Evolutionary conservation across 1,284 basidiomycete species (phyloP).

Genomic region (Waitea zeae): DNA sequence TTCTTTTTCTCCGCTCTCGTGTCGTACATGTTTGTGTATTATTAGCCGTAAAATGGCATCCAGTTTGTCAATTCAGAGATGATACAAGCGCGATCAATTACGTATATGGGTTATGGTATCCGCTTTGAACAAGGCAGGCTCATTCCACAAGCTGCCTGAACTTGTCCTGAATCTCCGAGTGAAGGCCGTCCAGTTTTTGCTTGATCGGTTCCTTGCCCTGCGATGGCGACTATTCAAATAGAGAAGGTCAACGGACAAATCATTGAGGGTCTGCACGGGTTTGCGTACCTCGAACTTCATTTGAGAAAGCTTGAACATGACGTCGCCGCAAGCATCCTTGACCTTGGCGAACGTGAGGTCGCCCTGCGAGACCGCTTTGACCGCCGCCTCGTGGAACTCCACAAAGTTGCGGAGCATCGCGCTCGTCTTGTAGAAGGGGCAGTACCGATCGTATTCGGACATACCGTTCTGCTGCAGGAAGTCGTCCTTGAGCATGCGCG

Average conservation of each 20-base stretch:
- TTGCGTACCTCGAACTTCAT: slow-evolving; percentile 88
- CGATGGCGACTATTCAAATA: slow-evolving; percentile 52
- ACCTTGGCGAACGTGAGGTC: slow-evolving; percentile 90
- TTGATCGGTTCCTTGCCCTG: slow-evolving; percentile 73
- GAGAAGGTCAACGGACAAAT: neutral
- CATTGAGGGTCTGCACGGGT: slow-evolving; percentile 2
- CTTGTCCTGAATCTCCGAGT: slow-evolving; percentile 77
- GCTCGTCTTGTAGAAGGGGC: slow-evolving; percentile 96
- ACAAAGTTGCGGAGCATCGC: slow-evolving; percentile 96
- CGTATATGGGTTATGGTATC: no score
- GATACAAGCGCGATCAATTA: no score
- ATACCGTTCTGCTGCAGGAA: slow-evolving; percentile 99
- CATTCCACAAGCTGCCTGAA: slow-evolving; percentile 79
- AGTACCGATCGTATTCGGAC: slow-evolving; percentile 94
- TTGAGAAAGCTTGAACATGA: slow-evolving; percentile 93
- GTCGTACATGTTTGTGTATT: no score
- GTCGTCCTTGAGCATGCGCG: slow-evolving; percentile 95
- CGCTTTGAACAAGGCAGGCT: no score
- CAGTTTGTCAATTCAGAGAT: no score
- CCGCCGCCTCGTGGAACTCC: slow-evolving; percentile 81
- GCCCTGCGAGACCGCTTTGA: slow-evolving; percentile 70
- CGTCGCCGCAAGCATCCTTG: slow-evolving; percentile 73
- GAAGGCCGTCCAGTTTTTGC: slow-evolving; percentile 62
- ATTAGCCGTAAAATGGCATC: no score
- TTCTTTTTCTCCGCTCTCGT: no score